Evolutionary conservation across 1,139 yeast species (phyloP).

Genomic region (Ashbya aceris): DNA sequence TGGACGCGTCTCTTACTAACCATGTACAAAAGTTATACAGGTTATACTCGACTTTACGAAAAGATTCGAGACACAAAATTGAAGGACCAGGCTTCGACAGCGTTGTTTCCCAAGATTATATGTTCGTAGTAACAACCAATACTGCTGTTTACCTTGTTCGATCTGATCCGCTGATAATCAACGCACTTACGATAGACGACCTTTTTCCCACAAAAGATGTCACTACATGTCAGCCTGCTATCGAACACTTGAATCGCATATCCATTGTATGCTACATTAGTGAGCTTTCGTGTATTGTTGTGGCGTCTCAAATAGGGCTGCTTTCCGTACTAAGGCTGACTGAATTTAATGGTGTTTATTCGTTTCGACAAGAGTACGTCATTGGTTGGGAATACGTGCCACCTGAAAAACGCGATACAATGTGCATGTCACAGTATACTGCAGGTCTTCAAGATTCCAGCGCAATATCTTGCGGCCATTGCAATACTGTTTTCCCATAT

Average conservation of each 20-base stretch:
- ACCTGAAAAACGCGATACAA: constrained; percentile 1
- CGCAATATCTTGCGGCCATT: background rate
- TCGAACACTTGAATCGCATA: constrained; percentile 35
- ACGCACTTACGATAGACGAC: constrained; percentile 34
- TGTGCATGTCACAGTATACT: constrained; percentile 1
- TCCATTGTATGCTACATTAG: constrained; percentile 42
- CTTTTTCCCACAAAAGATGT: constrained; percentile 32
- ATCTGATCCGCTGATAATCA: constrained; percentile 33
- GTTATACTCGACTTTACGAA: constrained; percentile 8
- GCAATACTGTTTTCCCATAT: constrained; percentile 2
- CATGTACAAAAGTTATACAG: constrained; percentile 15
- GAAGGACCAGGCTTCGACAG: constrained; percentile 15
- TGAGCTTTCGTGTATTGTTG: constrained; percentile 43
- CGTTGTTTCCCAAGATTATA: constrained; percentile 10
- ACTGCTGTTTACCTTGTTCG: constrained; percentile 14
- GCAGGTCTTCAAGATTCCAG: background rate
- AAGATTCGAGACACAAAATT: constrained; percentile 8
- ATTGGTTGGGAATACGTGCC: constrained; percentile 1
- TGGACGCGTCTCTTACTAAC: constrained; percentile 9
- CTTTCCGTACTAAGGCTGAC: constrained; percentile 46
- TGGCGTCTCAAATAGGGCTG: constrained; percentile 46
- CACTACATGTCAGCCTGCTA: constrained; percentile 30
- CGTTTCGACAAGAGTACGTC: constrained; percentile 20
- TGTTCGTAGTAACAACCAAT: constrained; percentile 18
- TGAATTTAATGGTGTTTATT: constrained; percentile 42